A percentile compares a stretch with the other conserved stretches of the same genome.
Evolutionary conservation across 768 basidiomycete genomes (phyloP).

Genomic region (Tephrocybe sp.): DNA sequence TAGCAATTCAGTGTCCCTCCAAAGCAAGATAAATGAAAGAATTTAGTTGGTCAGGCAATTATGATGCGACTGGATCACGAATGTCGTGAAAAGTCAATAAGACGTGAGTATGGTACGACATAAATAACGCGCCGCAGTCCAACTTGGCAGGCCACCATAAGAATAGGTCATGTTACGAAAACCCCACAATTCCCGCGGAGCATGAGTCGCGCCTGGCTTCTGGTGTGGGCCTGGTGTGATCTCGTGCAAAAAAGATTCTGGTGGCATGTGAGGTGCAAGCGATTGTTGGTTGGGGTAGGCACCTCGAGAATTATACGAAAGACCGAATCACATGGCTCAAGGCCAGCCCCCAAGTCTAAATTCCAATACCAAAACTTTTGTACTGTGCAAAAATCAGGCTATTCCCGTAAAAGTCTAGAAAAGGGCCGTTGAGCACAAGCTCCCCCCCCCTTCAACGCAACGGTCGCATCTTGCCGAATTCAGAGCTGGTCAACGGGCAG

Average conservation of each 20-base stretch:
- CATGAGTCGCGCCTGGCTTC: not conserved
- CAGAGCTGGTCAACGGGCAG: not conserved
- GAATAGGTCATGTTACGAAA: not conserved
- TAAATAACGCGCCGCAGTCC: not conserved
- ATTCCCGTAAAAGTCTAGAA: not conserved
- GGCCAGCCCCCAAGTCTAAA: no score
- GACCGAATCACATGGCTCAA: not conserved
- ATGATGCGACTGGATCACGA: not conserved
- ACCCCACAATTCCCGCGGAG: constrained; percentile 1
- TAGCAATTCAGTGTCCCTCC: constrained; percentile 3
- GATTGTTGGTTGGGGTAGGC: not conserved
- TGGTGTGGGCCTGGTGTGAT: not conserved
- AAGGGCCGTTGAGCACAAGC: no score
- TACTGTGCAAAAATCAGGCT: no score
- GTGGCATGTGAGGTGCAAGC: not conserved
- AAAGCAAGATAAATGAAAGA: constrained; percentile 2
- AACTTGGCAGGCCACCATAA: not conserved
- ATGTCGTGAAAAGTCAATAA: not conserved
- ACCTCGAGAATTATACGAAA: not conserved
- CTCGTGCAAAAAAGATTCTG: not conserved
- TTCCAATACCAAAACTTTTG: no score
- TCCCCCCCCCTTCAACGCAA: not conserved
- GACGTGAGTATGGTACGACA: not conserved
- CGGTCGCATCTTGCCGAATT: not conserved
- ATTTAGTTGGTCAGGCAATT: not conserved